Evolutionary conservation across 805 yeast species (phyloP), one percentile per base, ranked within the genome.

Genomic region (Sugiyamaella lignohabitans): DNA sequence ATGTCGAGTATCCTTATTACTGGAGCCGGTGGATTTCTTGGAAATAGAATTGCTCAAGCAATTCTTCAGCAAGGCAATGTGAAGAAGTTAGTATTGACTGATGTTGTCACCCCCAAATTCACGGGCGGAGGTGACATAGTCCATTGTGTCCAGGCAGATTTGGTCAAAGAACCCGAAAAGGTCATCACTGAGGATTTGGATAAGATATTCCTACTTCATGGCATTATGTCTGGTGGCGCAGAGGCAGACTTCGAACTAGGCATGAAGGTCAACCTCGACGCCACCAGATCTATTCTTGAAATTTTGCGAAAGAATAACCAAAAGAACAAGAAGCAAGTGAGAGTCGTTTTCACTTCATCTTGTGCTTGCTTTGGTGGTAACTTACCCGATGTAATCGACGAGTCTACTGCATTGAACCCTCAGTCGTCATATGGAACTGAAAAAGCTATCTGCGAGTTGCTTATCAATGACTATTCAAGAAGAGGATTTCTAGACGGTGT

Each of bases 351-450:
- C 34, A 55, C 59, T 6, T 56, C 59, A 4, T 46, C 53, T 1
- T 43, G 43, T 30, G 60, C 60, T 6, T 58, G 54, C 17, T 56
- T 53, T 45, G 60, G 60, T 5, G 52, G 55, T 40, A 48, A 53
- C 6, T 27, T 54, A 8, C 59, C 60, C 3, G 52, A 45, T 10
- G 42, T 50, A 11, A 48, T 55, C 19, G 42, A 38, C 29, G 60
- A 57, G 45, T 19, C 45, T n/a, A 53, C 49, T 21, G 53, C 52
- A 29, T 49, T 57, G 16, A 54, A 50, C 24, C 60, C 60, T 14
- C 56, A 54, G 43, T 54, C 58, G 14, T 56, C 59, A 14, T 57
- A 57, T 38, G 60, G 60, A 14, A 53, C 57, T n/a, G 54, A 57
- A 42, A 57, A 57, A 47, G 42, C 48, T 24, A 51, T 57, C 38